phyloP scores from a whole-genome alignment of 768 basidiomycete genomes.

The Rossbeevera mucosa region DNA sequence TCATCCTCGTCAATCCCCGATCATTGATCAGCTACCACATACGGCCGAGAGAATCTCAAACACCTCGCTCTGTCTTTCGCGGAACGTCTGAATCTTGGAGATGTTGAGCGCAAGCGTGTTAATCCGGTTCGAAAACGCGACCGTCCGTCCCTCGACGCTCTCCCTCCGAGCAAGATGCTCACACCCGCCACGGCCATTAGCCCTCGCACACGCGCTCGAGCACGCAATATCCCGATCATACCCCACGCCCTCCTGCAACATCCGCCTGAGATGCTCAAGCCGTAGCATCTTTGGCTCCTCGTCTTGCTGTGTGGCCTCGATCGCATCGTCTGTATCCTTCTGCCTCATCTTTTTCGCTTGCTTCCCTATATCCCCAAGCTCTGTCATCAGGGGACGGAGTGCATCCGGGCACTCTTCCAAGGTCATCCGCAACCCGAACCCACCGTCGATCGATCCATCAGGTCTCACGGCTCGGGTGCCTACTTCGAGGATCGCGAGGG shows the following conservation, averaged over 20 bases:
- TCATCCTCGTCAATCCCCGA: too few species aligned
- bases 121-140: constrained; percentile 72
- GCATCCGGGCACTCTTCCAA: constrained; percentile 56
- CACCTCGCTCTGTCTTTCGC: constrained; percentile 63
- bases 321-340: constrained; percentile 52
- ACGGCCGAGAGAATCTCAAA: constrained; percentile 49
- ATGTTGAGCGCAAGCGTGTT: constrained; percentile 70
- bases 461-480: constrained; percentile 45
- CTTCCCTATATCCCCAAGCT: constrained; percentile 53
- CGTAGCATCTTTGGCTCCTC: constrained; percentile 39
- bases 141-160: constrained; percentile 60
- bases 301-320: constrained; percentile 33
- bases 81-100: constrained; percentile 67
- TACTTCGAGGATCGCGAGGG: constrained; percentile 68
- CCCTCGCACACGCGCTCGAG: neutral
- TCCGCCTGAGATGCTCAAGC: constrained; percentile 53
- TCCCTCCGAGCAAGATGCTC: constrained; percentile 34
- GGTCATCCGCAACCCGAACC: constrained; percentile 54
- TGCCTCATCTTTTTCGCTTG: constrained; percentile 46
- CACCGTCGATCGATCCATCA: constrained; percentile 44
- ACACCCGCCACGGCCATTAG: neutral
- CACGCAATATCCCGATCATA: constrained; percentile 18
- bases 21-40: constrained; percentile 14
- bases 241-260: constrained; percentile 60
- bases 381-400: constrained; percentile 66